These are phyloP conservation scores for Phialophora tarda DNA, from an alignment of 2,329 filamentous ascomycete species.

Conservation along the genomic window DNA sequence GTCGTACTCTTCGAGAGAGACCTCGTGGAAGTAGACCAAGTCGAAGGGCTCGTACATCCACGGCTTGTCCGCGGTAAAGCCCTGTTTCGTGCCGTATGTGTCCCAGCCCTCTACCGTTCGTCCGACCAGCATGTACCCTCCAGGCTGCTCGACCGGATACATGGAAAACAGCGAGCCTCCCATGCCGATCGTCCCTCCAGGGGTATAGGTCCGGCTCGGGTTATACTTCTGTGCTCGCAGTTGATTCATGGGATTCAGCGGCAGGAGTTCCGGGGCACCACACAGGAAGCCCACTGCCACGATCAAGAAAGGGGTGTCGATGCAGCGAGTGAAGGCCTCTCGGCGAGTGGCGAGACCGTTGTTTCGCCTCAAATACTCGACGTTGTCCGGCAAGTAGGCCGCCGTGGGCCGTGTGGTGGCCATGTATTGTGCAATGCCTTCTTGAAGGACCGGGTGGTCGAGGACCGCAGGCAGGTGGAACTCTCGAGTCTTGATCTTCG, in stretches of 20 bases:
- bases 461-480: conserved; percentile 53
- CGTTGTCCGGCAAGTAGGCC: conserved; percentile 66
- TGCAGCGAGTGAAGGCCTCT: background rate
- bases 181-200: conserved; percentile 60
- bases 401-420: conserved; percentile 65
- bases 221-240: conserved; percentile 61
- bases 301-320: background rate
- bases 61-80: conserved; percentile 53
- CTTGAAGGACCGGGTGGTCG: conserved; percentile 43
- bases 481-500: conserved; percentile 9
- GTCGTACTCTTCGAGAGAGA: conserved; percentile 58
- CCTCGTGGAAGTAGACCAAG: conserved; percentile 59
- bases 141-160: conserved; percentile 62
- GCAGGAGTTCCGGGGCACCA: background rate
- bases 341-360: conserved; percentile 48
- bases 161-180: conserved; percentile 60
- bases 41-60: conserved; percentile 64
- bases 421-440: conserved; percentile 64
- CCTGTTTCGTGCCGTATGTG: conserved; percentile 56
- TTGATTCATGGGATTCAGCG: background rate
- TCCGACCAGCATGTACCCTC: conserved; percentile 61
- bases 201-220: conserved; percentile 61
- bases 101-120: conserved; percentile 53
- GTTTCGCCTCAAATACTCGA: conserved; percentile 61
- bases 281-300: background rate